phyloP scores from a whole-genome alignment of 768 basidiomycete genomes.

The Calocybe cyanea region DNA sequence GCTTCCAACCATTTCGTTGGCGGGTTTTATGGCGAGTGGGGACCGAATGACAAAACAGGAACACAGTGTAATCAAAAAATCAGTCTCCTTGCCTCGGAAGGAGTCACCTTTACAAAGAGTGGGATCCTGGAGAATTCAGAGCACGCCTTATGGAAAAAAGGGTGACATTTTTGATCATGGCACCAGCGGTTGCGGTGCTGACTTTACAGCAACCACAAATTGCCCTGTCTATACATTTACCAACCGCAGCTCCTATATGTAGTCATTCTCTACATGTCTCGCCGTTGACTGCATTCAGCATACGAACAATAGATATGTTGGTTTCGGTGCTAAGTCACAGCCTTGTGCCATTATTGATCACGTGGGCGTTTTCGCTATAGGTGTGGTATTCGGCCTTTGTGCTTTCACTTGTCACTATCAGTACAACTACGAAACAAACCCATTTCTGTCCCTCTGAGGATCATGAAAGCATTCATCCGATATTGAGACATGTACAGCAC shows the following conservation, averaged over 20 bases:
- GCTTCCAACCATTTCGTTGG: constrained; percentile 58
- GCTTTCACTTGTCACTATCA: background rate
- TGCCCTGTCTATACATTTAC: too few relatives aligned
- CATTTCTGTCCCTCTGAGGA: constrained; percentile 3
- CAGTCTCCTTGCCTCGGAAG: constrained; percentile 47
- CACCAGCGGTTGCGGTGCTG: too few relatives aligned
- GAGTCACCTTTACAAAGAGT: constrained; percentile 42
- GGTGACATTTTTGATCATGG: background rate
- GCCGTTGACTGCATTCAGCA: too few relatives aligned
- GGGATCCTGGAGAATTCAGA: constrained; percentile 33
- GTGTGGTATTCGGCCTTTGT: constrained; percentile 3
- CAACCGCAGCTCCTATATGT: too few relatives aligned
- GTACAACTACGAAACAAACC: constrained; percentile 5
- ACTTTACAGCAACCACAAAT: too few relatives aligned
- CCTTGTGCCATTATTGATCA: too few relatives aligned
- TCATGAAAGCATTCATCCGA: constrained; percentile 5
- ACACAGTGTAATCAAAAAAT: constrained; percentile 44
- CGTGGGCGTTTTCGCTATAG: background rate
- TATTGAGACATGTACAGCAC: background rate
- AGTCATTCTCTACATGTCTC: too few relatives aligned
- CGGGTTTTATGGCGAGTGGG: constrained; percentile 64
- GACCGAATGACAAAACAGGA: constrained; percentile 37
- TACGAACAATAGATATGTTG: too few relatives aligned
- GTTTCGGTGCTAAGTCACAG: too few relatives aligned
- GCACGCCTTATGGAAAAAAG: constrained; percentile 20